Base-by-base conservation (phyloP, 441 rosid species). In the Gossypium aridum region DNA sequence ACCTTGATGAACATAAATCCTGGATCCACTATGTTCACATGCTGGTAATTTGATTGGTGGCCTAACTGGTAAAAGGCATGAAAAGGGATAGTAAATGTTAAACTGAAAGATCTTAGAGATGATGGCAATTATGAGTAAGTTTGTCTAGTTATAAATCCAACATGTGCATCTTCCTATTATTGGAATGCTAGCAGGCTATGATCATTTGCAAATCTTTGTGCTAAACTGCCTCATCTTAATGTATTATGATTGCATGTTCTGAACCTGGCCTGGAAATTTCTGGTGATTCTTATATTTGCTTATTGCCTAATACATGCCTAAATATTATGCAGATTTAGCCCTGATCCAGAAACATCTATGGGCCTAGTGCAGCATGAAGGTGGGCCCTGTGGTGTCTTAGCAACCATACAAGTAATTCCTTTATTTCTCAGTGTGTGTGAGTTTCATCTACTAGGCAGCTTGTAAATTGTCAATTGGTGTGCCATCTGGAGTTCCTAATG, bases 351-450 rank as follows among this genome's bases (percentile, higher is more conserved):
- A 81, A 96, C 99, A 75, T 88, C 97, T 56, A 89, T 92, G 91
- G 99, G 99, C 71, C 85, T 96, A 76, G 99, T 96, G 89, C 99
- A 96, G 93, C 98, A 93, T 85, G 99, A 96, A 89, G 99, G 99
- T 78, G 99, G 99, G 70, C 99, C 99, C 65, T 96, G 99, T 69
- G 98, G 99, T 75, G 99, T 96, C 83, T 89, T 96, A 85, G 99
- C 99, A 70, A 86, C 99, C 67, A 75, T 96, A 70, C 99, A 96
- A 86, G 99, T 96, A 92, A 87, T 79, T 73, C 64, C 79, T 71
- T 78, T 59, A 63, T 68, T 79, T 86, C 75, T 81, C 65, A 55
- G 66, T 72, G 67, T 71, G 71, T 72, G 55, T 71, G 63, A 54
- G 16, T 62, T 75, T 69, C 13, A 72, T 74, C 57, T 75, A 34